Conservation (phyloP, 495 filamentous ascomycete genomes). For the Aspergillus steynii region DNA sequence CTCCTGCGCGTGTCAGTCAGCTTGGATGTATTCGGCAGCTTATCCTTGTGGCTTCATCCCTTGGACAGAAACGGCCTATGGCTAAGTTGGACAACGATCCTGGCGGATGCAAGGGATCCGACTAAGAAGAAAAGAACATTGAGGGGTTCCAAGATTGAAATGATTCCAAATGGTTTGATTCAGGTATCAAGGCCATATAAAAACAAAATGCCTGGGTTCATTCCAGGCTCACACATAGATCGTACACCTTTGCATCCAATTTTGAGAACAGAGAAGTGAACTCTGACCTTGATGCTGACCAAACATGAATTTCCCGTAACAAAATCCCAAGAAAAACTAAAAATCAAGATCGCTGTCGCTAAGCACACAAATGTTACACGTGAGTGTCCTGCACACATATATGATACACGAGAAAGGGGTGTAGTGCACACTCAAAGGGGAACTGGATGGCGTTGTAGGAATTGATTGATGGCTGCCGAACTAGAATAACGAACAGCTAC, state of each 20-base stretch:
- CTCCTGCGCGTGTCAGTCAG: too few species aligned
- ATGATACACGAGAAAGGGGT: neutral
- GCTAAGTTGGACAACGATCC: neutral
- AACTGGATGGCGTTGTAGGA: neutral
- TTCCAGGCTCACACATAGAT: neutral
- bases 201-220: neutral
- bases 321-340: neutral
- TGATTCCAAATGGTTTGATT: neutral
- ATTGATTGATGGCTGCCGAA: slow-evolving; percentile 10
- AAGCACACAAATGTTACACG: neutral
- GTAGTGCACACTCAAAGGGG: neutral
- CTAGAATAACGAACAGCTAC: slow-evolving; percentile 6
- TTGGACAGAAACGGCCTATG: neutral
- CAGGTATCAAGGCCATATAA: neutral
- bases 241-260: neutral
- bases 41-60: neutral
- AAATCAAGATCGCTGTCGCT: neutral
- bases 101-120: neutral
- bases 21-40: neutral
- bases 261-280: neutral
- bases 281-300: neutral
- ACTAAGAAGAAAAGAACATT: neutral
- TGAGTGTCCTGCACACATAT: neutral
- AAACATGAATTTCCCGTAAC: neutral
- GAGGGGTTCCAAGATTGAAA: neutral